Percentiles rank a stretch among this genome's conserved stretches.
These are phyloP conservation scores for Atractiella rhizophila DNA, from an alignment of 768 basidiomycete species.

Conservation along the genomic window DNA sequence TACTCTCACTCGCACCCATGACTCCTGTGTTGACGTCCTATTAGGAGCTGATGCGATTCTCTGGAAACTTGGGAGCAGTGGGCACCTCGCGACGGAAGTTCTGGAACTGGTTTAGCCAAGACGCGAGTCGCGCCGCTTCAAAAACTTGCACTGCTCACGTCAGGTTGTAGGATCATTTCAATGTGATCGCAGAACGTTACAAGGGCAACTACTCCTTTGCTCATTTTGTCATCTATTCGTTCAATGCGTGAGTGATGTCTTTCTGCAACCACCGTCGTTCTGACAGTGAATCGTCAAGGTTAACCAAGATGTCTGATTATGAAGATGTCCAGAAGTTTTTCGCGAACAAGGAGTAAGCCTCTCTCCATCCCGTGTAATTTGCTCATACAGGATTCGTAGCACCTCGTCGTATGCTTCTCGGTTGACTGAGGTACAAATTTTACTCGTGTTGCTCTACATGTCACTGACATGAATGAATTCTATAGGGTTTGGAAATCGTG, in stretches of 20 bases:
- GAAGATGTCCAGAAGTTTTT: constrained; percentile 44
- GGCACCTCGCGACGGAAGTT: constrained; percentile 30
- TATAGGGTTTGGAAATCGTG: constrained; percentile 45
- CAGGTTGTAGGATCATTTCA: constrained; percentile 5
- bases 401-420: constrained; percentile 15
- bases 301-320: constrained; percentile 46
- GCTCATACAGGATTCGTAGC: constrained; percentile 11
- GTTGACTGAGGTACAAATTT: neutral
- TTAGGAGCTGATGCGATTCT: constrained; percentile 36
- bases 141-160: too few relatives aligned
- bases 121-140: too few relatives aligned
- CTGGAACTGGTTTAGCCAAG: constrained; percentile 40
- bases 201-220: constrained; percentile 41
- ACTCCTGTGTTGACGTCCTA: neutral
- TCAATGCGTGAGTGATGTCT: too few relatives aligned
- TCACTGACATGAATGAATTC: constrained; percentile 38
- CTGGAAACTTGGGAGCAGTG: constrained; percentile 36
- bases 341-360: constrained; percentile 29
- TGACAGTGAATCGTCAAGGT: constrained; percentile 19
- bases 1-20: constrained; percentile 15
- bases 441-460: constrained; percentile 34
- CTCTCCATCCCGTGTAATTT: constrained; percentile 1
- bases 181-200: constrained; percentile 32
- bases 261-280: neutral
- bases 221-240: constrained; percentile 8